Conservation (phyloP, 352 stramenopile genomes). For the Phytophthora foliorum region DNA sequence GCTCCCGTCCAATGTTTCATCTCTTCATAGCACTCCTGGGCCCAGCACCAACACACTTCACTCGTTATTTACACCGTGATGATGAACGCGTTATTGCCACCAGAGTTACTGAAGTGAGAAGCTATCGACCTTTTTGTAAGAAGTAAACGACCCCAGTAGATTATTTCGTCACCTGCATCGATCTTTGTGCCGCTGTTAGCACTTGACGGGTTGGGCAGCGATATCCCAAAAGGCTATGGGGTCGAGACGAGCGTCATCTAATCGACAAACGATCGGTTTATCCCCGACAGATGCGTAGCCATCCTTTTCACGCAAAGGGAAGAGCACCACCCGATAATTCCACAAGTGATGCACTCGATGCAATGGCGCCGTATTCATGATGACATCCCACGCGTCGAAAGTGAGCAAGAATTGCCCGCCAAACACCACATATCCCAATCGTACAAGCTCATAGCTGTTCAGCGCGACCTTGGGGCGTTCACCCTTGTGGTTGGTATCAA, state of each 20-base stretch:
- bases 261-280: conserved; percentile 43
- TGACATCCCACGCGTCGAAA: conserved; percentile 44
- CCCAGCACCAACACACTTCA: conserved; percentile 18
- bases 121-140: conserved; percentile 30
- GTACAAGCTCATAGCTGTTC: conserved; percentile 50
- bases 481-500: conserved; percentile 1
- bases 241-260: conserved; percentile 38
- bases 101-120: conserved; percentile 15
- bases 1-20: conserved; percentile 42
- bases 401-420: conserved; percentile 35
- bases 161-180: conserved; percentile 6
- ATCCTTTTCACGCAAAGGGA: conserved; percentile 34
- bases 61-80: conserved; percentile 36
- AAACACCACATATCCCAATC: conserved; percentile 49
- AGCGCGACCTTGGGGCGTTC: conserved; percentile 23
- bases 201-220: conserved; percentile 34
- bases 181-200: conserved; percentile 19
- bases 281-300: conserved; percentile 24
- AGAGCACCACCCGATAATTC: conserved; percentile 44
- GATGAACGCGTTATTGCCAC: conserved; percentile 15
- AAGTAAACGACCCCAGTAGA: conserved; percentile 31
- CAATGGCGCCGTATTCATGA: conserved; percentile 28
- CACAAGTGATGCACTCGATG: conserved; percentile 36
- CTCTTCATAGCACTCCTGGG: conserved; percentile 34
- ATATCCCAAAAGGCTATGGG: conserved; percentile 38